These are phyloP conservation scores for Neospermospora avenae DNA, from an alignment of 2,329 filamentous ascomycete genomes.

Conservation along the genomic window DNA sequence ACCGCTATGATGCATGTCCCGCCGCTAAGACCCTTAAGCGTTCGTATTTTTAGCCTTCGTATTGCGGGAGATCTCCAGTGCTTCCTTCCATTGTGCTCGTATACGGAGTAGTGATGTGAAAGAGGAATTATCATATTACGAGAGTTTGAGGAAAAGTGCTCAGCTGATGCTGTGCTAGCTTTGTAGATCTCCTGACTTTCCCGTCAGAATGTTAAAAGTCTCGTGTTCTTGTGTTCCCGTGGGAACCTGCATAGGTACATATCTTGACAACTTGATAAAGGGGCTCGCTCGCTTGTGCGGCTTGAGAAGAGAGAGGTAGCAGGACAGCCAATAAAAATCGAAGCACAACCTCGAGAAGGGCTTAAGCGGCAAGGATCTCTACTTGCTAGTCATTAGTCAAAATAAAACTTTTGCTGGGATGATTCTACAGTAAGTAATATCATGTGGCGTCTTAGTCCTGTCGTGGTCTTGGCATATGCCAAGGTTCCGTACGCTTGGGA, in stretches of 20 bases:
- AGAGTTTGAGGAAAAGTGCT: neutral
- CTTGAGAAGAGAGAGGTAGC: neutral
- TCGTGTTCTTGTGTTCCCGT: neutral
- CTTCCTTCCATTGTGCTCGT: neutral
- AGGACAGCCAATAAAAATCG: neutral
- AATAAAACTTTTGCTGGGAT: neutral
- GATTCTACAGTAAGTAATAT: neutral
- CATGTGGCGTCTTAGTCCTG: neutral
- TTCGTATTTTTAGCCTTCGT: constrained; percentile 8
- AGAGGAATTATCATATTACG: neutral
- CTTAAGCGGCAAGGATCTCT: neutral
- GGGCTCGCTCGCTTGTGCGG: neutral
- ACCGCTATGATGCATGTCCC: constrained; percentile 1
- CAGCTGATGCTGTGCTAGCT: neutral
- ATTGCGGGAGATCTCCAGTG: constrained; percentile 6
- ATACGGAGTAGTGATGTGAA: neutral
- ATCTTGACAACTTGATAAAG: neutral
- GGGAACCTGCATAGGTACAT: neutral
- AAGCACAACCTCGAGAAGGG: neutral
- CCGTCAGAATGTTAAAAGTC: neutral
- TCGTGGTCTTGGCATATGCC: neutral
- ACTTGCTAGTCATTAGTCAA: neutral
- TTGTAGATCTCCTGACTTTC: neutral
- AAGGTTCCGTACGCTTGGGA: neutral
- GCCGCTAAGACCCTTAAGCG: neutral